Conservation (phyloP, 2,329 filamentous ascomycete species). For the Claviceps digitariae region DNA sequence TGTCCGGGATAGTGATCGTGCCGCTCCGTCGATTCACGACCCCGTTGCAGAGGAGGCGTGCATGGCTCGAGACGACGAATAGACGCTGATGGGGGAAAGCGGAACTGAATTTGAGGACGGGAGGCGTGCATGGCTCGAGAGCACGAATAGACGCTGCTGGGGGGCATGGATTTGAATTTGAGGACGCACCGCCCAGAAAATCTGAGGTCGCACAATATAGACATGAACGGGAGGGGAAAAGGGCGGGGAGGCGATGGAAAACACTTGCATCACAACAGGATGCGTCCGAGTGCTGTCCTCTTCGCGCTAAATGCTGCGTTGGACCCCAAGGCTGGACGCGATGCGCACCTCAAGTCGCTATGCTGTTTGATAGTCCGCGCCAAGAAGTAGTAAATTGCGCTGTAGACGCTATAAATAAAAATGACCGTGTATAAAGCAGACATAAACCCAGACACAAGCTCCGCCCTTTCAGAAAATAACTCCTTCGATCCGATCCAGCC, state of each 20-base stretch:
- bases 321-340: too few species aligned
- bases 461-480: background rate
- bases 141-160: background rate
- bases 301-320: too few species aligned
- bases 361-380: too few species aligned
- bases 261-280: too few species aligned
- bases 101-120: background rate
- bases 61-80: conserved; percentile 10
- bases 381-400: too few species aligned
- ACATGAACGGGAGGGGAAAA: too few species aligned
- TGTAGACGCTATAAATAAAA: background rate
- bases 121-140: conserved; percentile 13
- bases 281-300: too few species aligned
- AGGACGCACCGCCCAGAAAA: too few species aligned
- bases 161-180: too few species aligned
- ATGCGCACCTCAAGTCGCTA: too few species aligned
- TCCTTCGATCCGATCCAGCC: background rate
- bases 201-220: too few species aligned
- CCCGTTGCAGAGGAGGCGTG: conserved; percentile 12
- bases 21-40: conserved; percentile 30
- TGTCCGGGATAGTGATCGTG: conserved; percentile 31
- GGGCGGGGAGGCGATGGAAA: too few species aligned
- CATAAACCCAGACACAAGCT: background rate
- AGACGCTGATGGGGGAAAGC: background rate
- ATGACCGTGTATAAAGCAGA: background rate